Conservation (phyloP, 306 rosid species). For the Medicago ruthenica region DNA sequence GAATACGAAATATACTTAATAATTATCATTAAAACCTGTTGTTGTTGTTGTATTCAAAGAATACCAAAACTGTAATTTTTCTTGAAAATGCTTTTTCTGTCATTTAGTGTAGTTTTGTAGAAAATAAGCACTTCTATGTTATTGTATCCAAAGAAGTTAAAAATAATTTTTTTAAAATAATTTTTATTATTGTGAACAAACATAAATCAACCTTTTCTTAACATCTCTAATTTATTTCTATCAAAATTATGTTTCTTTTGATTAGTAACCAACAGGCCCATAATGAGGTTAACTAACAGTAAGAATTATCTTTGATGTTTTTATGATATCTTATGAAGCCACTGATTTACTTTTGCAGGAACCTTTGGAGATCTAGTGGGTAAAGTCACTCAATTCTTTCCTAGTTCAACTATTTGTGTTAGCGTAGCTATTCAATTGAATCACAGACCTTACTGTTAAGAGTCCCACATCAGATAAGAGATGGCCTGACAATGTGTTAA, state of each 20-base stretch:
- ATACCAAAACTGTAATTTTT: not conserved
- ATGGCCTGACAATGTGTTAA: too few relatives aligned
- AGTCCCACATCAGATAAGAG: too few relatives aligned
- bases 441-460: conserved; percentile 45
- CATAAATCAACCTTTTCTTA: too few relatives aligned
- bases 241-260: not conserved
- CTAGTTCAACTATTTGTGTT: too few relatives aligned
- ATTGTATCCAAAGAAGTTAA: too few relatives aligned
- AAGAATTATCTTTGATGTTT: conserved; percentile 31
- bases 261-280: not conserved
- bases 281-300: conserved; percentile 34
- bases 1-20: not conserved
- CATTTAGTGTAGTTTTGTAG: too few relatives aligned
- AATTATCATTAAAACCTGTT: conserved; percentile 3
- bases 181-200: too few relatives aligned
- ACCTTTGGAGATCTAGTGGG: conserved; percentile 36
- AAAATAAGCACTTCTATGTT: too few relatives aligned
- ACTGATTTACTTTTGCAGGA: conserved; percentile 54
- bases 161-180: too few relatives aligned
- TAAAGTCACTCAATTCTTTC: conserved; percentile 43
- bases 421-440: too few relatives aligned
- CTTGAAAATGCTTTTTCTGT: not conserved
- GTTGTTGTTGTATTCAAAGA: not conserved
- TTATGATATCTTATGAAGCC: conserved; percentile 41
- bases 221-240: too few relatives aligned